Base-by-base conservation (phyloP, 208 protist genomes). In the Acanthamoeba lugdunensis region DNA sequence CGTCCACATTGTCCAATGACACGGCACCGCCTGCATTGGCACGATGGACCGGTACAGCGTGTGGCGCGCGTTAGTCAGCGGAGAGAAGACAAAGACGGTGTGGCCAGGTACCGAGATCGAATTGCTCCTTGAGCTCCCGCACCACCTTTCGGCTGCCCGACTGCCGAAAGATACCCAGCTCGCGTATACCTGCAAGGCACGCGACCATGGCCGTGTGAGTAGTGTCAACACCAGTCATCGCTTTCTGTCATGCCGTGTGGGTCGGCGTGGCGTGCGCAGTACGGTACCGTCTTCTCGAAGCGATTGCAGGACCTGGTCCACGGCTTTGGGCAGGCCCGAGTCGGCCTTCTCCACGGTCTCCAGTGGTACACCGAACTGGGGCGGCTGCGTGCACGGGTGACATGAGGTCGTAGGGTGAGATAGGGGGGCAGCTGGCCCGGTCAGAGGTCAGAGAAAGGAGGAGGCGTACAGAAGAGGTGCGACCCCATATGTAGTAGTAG, bases 401-500 rank as follows among this genome's bases (percentile, higher is more conserved):
- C 41, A 48, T 48, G 41, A 48, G 41, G 61, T 25, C 11, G 33
- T 45, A 2, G 33, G 28, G 14, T 28, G 63, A 71, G 63, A 33
- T 18, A 41, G 4, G 75, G 37, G 45, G 7, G n/a, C n/a, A 84
- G 61, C 5, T 5, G 5, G 21, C n/a, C 23, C 18, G 18, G 23
- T 5, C 11, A 23, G 25, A 56, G 11, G 21, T 56, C 21, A 52
- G 75, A 33, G 21, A 30, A 58, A n/a, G 45, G n/a, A 23, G 48
- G 28, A 58, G 16, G 25, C 33, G 75, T 84, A 84, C 75, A 30
- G 75, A 33, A 1, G 75, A 14, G 28, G 75, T 33, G 28, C 41
- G 75, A 6, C 75, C 75, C 75, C 75, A 84, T 33, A 84, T 33
- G 75, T 84, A 84, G 48, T 84, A 84, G 75, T 84, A 84, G 8